These are phyloP conservation scores for Eimeria falciformis DNA, from an alignment of 169 alveolate species.

Conservation along the genomic window DNA sequence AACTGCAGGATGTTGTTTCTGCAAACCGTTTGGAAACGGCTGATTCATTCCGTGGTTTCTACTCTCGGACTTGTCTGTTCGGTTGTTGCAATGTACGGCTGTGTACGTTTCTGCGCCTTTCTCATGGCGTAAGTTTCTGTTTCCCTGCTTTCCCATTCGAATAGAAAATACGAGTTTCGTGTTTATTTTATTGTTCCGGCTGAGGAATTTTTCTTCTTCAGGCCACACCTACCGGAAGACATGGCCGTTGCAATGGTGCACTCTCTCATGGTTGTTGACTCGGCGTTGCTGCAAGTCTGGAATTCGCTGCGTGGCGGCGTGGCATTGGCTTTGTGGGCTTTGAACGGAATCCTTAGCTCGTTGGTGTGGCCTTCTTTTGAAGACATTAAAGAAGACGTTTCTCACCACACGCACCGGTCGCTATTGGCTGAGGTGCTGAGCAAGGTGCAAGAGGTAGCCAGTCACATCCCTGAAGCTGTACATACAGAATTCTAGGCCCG, in stretches of 20 bases:
- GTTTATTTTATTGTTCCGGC: not conserved
- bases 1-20: constrained; percentile 9
- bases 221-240: constrained; percentile 53
- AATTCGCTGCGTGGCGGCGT: not conserved
- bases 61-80: not conserved
- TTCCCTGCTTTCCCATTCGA: not conserved
- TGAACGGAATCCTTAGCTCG: constrained; percentile 46
- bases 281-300: not conserved
- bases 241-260: constrained; percentile 14
- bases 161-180: not conserved
- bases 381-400: not conserved
- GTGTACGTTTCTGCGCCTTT: constrained; percentile 30
- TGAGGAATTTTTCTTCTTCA: not conserved
- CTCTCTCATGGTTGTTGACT: constrained; percentile 13
- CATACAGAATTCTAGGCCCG: constrained; percentile 10
- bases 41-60: constrained; percentile 4
- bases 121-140: constrained; percentile 27
- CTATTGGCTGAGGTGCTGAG: not conserved
- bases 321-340: not conserved
- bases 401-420: constrained; percentile 12
- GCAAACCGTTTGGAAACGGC: constrained; percentile 15
- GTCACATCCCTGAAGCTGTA: constrained; percentile 9
- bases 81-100: constrained; percentile 24
- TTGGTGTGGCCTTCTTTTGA: constrained; percentile 46
- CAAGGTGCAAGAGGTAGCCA: constrained; percentile 17